phyloP scores from a whole-genome alignment of 176 grass and related monocot species.

The Tillandsia leiboldiana region DNA sequence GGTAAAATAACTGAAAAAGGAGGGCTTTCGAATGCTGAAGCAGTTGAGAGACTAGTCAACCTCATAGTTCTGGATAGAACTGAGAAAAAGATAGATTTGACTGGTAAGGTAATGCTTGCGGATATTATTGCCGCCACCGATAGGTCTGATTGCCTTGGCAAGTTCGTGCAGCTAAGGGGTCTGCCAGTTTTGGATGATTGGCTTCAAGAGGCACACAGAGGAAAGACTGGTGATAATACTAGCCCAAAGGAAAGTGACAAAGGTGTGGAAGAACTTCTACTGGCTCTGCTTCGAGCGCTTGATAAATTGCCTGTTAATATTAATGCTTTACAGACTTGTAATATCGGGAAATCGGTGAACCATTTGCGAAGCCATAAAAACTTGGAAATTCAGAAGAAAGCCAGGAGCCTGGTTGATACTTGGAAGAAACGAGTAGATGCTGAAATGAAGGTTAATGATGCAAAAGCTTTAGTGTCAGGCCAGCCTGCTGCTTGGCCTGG shows the following conservation, averaged over 20 bases:
- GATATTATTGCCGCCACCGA: conserved; percentile 77
- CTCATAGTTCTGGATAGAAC: no score
- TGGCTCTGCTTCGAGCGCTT: no score
- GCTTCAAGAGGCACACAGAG: conserved; percentile 72
- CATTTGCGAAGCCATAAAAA: conserved; percentile 80
- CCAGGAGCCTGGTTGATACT: conserved; percentile 75
- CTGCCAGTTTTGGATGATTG: conserved; percentile 76
- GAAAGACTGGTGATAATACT: conserved; percentile 46
- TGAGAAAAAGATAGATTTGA: no score
- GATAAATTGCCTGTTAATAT: conserved; percentile 91
- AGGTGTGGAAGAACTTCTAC: no score
- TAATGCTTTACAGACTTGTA: conserved; percentile 72
- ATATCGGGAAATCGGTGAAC: conserved; percentile 93
- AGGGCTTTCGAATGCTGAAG: no score
- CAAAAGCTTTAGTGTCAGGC: conserved; percentile 38
- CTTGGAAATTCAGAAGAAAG: conserved; percentile 81
- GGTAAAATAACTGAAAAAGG: no score
- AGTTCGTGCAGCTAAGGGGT: conserved; percentile 73
- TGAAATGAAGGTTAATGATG: conserved; percentile 89
- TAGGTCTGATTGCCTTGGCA: no score
- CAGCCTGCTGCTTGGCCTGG: no score
- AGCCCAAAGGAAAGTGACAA: conserved; percentile 66
- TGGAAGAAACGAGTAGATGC: conserved; percentile 97
- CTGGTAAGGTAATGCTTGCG: no score
- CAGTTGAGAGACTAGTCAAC: no score